Base-by-base conservation (phyloP, 2,329 filamentous ascomycete genomes). In the Fonsecaea monophora region DNA sequence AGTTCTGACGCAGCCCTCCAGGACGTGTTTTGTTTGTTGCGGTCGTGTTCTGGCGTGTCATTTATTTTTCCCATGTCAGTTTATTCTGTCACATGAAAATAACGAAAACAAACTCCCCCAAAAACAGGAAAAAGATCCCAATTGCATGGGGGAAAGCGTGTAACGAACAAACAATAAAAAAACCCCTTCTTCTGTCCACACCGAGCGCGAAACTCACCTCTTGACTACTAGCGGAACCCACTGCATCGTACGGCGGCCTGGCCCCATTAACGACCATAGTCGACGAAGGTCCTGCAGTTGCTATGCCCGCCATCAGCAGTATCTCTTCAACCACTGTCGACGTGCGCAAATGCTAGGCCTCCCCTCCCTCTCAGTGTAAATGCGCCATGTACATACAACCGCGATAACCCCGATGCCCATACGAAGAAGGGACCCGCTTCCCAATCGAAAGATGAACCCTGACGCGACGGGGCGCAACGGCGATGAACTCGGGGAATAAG, bases 341-440 rank as follows among this genome's bases (percentile, higher is more conserved):
- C 18, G 59, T 53, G 60, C 60, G 63, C 65, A 56, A 48, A 25
- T 25, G 48, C 34, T 21, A 40, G 57, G 58, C 57, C 48, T 60
- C 53, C 66, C 65, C 63, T 66, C 25, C 60, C 59, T 42, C 35
- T 70, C 63, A 70, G 60, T 66, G 53, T 66, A 57, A 66, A 66
- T 66, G 64, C 68, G 66, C 64, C 68, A 66, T 70, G 61, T 25
- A 25, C 25, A 25, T 54, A 60, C 55, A 32, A 58, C 38, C 55
- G 60, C 37, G 13, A 60, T 25, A 53, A 53, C 58, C 45, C 56
- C 21, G 32, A 18, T 42, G 53, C 60, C 67, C 67, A 58, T 64
- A 13, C 55, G 58, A 60, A 48, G 25, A 54, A 21, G 25, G 25
- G 25, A 45, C 32, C 25, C 34, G 2, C 21, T 21, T 15, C 21